These are phyloP conservation scores for Drosera capensis DNA, from an alignment of 148 eudicot species.

Conservation along the genomic window DNA sequence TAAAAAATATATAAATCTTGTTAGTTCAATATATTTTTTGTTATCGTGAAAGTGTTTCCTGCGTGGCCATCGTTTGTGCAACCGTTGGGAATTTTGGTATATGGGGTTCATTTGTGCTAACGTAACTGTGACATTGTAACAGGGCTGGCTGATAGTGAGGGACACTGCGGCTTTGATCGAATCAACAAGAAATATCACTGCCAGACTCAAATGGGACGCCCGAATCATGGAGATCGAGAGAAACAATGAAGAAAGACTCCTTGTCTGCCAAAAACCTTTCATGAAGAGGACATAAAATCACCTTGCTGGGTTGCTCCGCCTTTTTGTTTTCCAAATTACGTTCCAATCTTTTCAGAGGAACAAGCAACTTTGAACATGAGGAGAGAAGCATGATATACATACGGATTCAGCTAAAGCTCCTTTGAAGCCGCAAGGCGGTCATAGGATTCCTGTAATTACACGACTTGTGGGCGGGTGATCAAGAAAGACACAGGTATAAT, in stretches of 20 bases:
- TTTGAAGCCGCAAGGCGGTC: conserved; percentile 80
- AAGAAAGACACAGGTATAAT: conserved; percentile 17
- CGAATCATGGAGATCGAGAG: conserved; percentile 75
- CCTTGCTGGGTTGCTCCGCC: neutral
- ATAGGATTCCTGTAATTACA: conserved; percentile 67
- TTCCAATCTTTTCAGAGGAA: neutral
- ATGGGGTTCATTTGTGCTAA: neutral
- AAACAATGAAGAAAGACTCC: conserved; percentile 68
- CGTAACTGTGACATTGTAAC: conserved; percentile 6
- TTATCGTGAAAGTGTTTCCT: no score
- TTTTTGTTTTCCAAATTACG: neutral
- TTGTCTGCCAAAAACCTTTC: conserved; percentile 90
- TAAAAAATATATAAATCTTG: no score
- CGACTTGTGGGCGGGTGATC: conserved; percentile 10
- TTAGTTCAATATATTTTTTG: no score
- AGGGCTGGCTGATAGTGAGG: conserved; percentile 93
- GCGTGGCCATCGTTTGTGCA: neutral
- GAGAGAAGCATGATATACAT: conserved; percentile 3
- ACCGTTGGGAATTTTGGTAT: neutral
- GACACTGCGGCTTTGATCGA: conserved; percentile 57
- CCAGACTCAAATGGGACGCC: conserved; percentile 91
- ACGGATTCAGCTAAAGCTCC: conserved; percentile 25
- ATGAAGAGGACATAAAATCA: conserved; percentile 45
- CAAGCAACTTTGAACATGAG: conserved; percentile 19
- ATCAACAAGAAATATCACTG: conserved; percentile 48